Evolutionary conservation across 2,329 filamentous ascomycete genomes (phyloP).

Genomic region (Claviceps purpurea): DNA sequence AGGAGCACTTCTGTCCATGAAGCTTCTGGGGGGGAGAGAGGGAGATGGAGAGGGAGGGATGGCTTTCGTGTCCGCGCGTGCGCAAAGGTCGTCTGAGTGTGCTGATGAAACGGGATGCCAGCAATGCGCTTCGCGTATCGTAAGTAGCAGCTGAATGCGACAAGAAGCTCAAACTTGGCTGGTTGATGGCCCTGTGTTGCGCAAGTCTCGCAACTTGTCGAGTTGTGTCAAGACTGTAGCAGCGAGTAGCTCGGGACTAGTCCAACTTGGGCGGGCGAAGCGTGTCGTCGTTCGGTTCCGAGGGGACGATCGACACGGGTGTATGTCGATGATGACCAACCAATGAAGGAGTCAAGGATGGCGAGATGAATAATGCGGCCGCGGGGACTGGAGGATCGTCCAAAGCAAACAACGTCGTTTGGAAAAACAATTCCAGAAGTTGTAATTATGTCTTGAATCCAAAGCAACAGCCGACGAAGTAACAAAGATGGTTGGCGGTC

Average conservation of each 20-base stretch:
- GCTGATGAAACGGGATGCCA: too few relatives aligned
- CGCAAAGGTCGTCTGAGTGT: too few relatives aligned
- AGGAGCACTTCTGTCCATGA: slow-evolving; percentile 50
- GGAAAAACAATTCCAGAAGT: neutral
- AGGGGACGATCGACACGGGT: neutral
- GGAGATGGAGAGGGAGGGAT: slow-evolving; percentile 9
- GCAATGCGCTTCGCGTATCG: too few relatives aligned
- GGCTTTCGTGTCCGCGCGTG: too few relatives aligned
- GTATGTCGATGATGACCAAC: neutral
- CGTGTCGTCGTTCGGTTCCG: neutral
- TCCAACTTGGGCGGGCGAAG: neutral
- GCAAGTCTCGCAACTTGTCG: too few relatives aligned
- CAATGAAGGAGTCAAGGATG: neutral
- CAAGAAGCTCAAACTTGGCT: neutral
- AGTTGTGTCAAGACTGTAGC: neutral
- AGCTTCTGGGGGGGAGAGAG: slow-evolving; percentile 10
- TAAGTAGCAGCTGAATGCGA: neutral
- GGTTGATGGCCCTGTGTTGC: too few relatives aligned
- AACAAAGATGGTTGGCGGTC: neutral
- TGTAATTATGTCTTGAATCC: neutral
- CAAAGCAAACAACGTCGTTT: neutral
- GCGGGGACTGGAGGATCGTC: too few relatives aligned
- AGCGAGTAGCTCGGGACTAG: neutral
- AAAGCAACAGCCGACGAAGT: neutral
- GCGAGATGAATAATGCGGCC: too few relatives aligned